These are phyloP conservation scores for Tylopilus rubrobrunneus DNA, from an alignment of 768 basidiomycete genomes.

Conservation along the genomic window DNA sequence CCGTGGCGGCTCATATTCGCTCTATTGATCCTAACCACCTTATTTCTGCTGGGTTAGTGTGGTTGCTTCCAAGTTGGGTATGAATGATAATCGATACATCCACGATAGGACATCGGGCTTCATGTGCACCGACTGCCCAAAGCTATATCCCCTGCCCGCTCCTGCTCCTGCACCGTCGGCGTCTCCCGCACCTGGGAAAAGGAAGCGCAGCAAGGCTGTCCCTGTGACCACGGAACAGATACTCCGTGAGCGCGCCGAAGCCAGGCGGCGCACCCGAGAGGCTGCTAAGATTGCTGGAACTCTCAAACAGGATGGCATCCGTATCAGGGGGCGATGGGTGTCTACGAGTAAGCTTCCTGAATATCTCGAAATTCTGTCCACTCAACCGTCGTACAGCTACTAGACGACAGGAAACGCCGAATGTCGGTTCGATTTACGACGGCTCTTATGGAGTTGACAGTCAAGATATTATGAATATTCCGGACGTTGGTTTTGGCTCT, in stretches of 20 bases:
- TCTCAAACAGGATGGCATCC: slow-evolving; percentile 37
- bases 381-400: slow-evolving; percentile 34
- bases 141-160: slow-evolving; percentile 44
- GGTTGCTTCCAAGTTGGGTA: not conserved
- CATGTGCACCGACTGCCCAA: slow-evolving; percentile 53
- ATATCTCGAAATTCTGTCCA: not conserved
- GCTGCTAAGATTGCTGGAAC: slow-evolving; percentile 33
- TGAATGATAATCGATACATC: not conserved
- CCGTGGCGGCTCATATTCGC: slow-evolving; percentile 42
- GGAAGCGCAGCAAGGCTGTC: slow-evolving; percentile 34
- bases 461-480: slow-evolving; percentile 58
- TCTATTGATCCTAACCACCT: slow-evolving; percentile 59
- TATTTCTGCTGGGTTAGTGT: slow-evolving; percentile 54
- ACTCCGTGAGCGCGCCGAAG: slow-evolving; percentile 45
- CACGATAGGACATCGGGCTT: slow-evolving; percentile 50
- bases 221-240: slow-evolving; percentile 47
- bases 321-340: slow-evolving; percentile 58
- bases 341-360: slow-evolving; percentile 41
- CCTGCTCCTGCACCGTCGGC: slow-evolving; percentile 32
- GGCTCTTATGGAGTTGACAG: slow-evolving; percentile 66
- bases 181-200: slow-evolving; percentile 38
- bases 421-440: slow-evolving; percentile 50
- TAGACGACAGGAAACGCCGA: slow-evolving; percentile 42
- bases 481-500: slow-evolving; percentile 51
- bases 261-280: slow-evolving; percentile 42